Evolutionary conservation across 192 early-diverging fungal genomes (phyloP).

Genomic region (Backusella tuberculispora): DNA sequence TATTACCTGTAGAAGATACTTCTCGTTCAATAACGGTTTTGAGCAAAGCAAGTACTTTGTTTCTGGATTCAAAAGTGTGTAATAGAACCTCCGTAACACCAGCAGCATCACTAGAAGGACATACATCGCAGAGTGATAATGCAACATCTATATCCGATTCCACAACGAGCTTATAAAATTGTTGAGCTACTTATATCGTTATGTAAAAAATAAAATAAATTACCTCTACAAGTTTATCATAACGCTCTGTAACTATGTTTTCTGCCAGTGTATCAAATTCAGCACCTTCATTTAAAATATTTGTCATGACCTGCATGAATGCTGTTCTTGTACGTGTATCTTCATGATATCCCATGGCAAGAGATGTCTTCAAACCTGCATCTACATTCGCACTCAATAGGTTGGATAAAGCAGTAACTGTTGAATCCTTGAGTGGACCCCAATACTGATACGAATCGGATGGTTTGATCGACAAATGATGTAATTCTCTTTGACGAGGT

Average conservation of each 20-base stretch:
- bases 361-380: constrained; percentile 73
- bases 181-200: neutral
- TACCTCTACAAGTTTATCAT: constrained; percentile 65
- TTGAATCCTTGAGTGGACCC: constrained; percentile 31
- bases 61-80: constrained; percentile 67
- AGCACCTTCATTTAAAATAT: constrained; percentile 71
- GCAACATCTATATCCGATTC: constrained; percentile 65
- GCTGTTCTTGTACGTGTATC: constrained; percentile 73
- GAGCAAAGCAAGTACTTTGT: constrained; percentile 61
- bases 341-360: constrained; percentile 79
- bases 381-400: constrained; percentile 83
- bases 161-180: constrained; percentile 42
- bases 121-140: constrained; percentile 70
- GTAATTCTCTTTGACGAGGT: constrained; percentile 9
- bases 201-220: neutral
- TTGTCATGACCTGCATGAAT: constrained; percentile 82
- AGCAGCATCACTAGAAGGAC: constrained; percentile 69
- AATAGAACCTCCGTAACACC: constrained; percentile 71
- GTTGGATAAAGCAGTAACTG: constrained; percentile 75
- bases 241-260: constrained; percentile 59
- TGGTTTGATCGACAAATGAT: constrained; percentile 7
- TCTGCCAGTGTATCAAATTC: constrained; percentile 66
- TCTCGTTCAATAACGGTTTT: constrained; percentile 69
- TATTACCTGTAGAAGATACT: constrained; percentile 67
- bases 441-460: constrained; percentile 16